Conservation (phyloP, 2,329 filamentous ascomycete species). For the Cryphonectria parasitica region DNA sequence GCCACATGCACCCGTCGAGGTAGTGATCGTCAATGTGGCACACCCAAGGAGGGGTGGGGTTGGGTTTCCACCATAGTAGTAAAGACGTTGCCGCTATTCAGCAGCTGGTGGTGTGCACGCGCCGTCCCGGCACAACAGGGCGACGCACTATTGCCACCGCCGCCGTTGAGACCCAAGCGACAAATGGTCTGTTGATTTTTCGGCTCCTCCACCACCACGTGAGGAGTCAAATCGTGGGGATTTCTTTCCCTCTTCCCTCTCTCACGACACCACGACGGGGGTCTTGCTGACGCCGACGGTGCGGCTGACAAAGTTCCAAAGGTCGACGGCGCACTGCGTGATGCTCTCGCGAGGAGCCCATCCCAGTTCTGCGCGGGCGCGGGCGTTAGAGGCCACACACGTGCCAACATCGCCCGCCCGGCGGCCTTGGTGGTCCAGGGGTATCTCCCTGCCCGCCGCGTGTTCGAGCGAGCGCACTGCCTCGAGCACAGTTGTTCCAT, state of each 20-base stretch:
- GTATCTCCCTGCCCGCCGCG: conserved; percentile 43
- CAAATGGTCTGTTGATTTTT: background rate
- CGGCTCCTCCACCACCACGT: too few relatives aligned
- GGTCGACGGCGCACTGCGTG: conserved; percentile 38
- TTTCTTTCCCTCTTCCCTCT: background rate
- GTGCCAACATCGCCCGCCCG: conserved; percentile 48
- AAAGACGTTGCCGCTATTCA: background rate
- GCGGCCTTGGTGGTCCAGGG: conserved; percentile 42
- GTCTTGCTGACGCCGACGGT: conserved; percentile 14
- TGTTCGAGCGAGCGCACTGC: conserved; percentile 46
- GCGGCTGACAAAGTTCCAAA: conserved; percentile 40
- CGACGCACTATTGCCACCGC: background rate
- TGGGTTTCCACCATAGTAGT: background rate
- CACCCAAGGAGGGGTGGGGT: background rate
- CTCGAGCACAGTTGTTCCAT: conserved; percentile 49
- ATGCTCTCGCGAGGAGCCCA: conserved; percentile 44
- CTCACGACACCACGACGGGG: background rate
- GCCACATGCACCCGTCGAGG: background rate
- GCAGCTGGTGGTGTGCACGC: conserved; percentile 2
- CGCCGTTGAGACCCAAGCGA: background rate
- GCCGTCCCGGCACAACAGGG: background rate
- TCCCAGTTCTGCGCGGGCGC: conserved; percentile 47
- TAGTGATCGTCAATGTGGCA: background rate
- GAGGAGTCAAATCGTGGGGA: too few relatives aligned
- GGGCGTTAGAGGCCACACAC: conserved; percentile 46